Conservation (phyloP, 2,329 filamentous ascomycete species). For the Sphaceloma murrayae region DNA sequence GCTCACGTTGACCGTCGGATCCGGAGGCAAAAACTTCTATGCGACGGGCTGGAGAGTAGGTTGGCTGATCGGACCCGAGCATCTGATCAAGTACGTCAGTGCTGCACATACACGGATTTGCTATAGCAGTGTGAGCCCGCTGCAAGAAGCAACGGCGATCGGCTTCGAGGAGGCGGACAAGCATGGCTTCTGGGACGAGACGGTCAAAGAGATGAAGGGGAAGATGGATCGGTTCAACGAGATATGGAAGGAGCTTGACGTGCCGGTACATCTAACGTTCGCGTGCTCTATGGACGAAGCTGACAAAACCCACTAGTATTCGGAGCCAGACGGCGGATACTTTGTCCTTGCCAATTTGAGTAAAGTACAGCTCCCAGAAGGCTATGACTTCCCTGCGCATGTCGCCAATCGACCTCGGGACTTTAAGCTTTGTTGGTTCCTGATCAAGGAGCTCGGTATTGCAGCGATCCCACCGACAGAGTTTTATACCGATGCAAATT, state of each 20-base stretch:
- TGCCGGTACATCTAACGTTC: constrained; percentile 32
- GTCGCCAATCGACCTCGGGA: constrained; percentile 79
- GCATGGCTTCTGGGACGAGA: constrained; percentile 77
- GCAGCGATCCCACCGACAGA: constrained; percentile 94
- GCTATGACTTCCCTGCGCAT: constrained; percentile 82
- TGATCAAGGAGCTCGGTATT: constrained; percentile 92
- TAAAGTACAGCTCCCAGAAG: constrained; percentile 71
- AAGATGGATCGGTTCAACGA: constrained; percentile 84
- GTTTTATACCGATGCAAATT: constrained; percentile 82
- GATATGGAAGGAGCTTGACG: constrained; percentile 39
- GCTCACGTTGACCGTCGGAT: constrained; percentile 86
- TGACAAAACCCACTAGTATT: constrained; percentile 46
- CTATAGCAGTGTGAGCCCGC: constrained; percentile 83
- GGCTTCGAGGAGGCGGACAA: constrained; percentile 85
- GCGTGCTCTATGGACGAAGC: not conserved
- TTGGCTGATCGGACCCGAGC: constrained; percentile 81
- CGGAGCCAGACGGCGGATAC: constrained; percentile 91
- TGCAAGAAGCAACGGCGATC: constrained; percentile 89
- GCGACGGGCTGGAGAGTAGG: constrained; percentile 95
- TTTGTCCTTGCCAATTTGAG: constrained; percentile 92
- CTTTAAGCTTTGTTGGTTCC: constrained; percentile 91
- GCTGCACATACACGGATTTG: constrained; percentile 94
- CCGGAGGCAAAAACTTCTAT: constrained; percentile 97
- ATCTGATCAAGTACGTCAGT: constrained; percentile 83
- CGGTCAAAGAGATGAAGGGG: constrained; percentile 74